Percentiles rank a stretch among this genome's conserved stretches.
These are phyloP conservation scores for Lavandula angustifolia DNA, from an alignment of 257 asterid genomes.

Conservation along the genomic window DNA sequence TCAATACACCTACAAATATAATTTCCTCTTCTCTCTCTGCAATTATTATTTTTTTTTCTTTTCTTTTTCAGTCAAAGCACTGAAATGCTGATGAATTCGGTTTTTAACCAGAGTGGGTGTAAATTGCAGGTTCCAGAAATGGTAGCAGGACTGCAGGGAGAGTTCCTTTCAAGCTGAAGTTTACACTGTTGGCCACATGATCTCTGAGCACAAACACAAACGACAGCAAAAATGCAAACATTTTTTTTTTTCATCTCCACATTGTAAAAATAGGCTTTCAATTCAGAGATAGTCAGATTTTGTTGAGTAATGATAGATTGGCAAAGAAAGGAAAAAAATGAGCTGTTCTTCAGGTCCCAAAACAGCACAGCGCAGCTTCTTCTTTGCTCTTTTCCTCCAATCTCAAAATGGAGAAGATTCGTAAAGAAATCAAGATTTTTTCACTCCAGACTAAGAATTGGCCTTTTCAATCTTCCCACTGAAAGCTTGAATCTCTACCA, in stretches of 20 bases:
- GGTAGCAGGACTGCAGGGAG: slow-evolving; percentile 47
- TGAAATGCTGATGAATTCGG: slow-evolving; percentile 31
- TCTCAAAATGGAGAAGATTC: no score
- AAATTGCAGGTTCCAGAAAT: neutral
- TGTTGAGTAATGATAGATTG: slow-evolving; percentile 20
- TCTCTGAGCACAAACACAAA: slow-evolving; percentile 40
- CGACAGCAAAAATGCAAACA: slow-evolving; percentile 33
- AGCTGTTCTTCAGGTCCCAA: slow-evolving; percentile 52
- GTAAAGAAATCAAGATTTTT: no score
- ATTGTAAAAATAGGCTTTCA: slow-evolving; percentile 36
- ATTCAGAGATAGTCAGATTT: slow-evolving; percentile 40
- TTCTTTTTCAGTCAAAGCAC: slow-evolving; percentile 41
- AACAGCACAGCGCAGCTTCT: slow-evolving; percentile 15
- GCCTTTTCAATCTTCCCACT: slow-evolving; percentile 1
- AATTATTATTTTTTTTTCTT: slow-evolving; percentile 1
- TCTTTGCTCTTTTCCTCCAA: slow-evolving; percentile 25
- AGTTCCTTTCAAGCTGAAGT: slow-evolving; percentile 40
- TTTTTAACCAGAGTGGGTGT: slow-evolving; percentile 36
- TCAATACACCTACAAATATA: neutral
- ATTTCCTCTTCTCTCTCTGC: neutral
- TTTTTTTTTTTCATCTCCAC: slow-evolving; percentile 21
- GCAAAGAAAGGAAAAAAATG: slow-evolving; percentile 28
- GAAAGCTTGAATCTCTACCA: slow-evolving; percentile 30
- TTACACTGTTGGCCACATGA: slow-evolving; percentile 59
- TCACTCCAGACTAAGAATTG: slow-evolving; percentile 1